Evolutionary conservation across 495 filamentous ascomycete genomes (phyloP).

Genomic region (Elaphomyces granulatus): DNA sequence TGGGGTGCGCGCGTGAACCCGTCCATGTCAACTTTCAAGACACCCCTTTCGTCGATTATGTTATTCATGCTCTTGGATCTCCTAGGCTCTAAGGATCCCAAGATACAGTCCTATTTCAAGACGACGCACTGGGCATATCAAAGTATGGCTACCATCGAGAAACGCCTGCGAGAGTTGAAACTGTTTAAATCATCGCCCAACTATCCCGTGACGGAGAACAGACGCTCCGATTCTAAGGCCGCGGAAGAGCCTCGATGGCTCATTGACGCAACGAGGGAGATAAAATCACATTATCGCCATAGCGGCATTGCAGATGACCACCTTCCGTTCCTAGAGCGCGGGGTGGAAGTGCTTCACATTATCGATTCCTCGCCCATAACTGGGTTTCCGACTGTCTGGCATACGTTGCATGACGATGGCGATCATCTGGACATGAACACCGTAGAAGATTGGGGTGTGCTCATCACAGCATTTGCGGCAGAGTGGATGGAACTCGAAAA

Average conservation of each 20-base stretch:
- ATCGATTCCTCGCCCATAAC: constrained; percentile 47
- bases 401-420: constrained; percentile 68
- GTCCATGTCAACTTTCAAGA: constrained; percentile 58
- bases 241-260: constrained; percentile 26
- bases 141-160: constrained; percentile 51
- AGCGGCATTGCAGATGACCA: constrained; percentile 70
- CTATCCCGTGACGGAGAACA: neutral
- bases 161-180: constrained; percentile 45
- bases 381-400: constrained; percentile 75
- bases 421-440: constrained; percentile 74
- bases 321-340: constrained; percentile 68
- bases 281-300: constrained; percentile 22
- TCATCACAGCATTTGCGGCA: constrained; percentile 69
- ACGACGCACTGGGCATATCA: constrained; percentile 92
- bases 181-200: constrained; percentile 36
- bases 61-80: constrained; percentile 91
- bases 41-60: constrained; percentile 58
- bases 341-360: constrained; percentile 77
- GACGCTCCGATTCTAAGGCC: neutral
- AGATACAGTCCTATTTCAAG: constrained; percentile 64
- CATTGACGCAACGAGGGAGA: constrained; percentile 38
- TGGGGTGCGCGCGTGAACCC: constrained; percentile 58
- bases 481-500: constrained; percentile 92
- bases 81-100: constrained; percentile 56
- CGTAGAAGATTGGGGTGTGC: constrained; percentile 73